Evolutionary conservation across 2,329 filamentous ascomycete genomes (phyloP), one percentile per base, ranked within the genome.

Genomic region (Westerdykella sp.): DNA sequence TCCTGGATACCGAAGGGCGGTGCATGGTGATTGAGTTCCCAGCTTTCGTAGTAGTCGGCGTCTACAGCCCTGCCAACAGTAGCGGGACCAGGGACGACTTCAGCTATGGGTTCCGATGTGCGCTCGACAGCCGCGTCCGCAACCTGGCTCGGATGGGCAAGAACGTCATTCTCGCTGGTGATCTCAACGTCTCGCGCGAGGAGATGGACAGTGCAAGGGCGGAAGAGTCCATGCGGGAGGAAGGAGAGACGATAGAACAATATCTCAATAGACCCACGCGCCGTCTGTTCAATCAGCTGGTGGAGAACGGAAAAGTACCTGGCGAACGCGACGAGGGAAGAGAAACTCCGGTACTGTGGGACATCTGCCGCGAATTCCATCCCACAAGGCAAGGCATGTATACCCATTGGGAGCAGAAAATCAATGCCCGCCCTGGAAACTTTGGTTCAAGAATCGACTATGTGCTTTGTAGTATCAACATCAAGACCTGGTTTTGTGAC

Each of bases 381-480:
- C 85, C 87, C 1, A 69, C 73, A n/a, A 78, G 93, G 32, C 73
- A 75, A 48, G 88, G 88, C 47, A 97, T 98, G 93, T 97, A 88
- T 65, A 97, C 93, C 0, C 95, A 91, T 65, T 97, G 91, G 91
- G 89, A 97, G 50, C 90, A 87, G 40, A 90, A 86, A 63, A 85
- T 89, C 60, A 97, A 97, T 66, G 87, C 87, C n/a, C 77, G 93
- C n/a, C 91, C 91, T 3, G 89, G 87, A 2, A 97, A 97, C 63
- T 94, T 85, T 65, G 93, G 93, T 5, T 85, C 87, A 42, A 80
- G 93, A 30, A 97, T 97, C 55, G 93, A 98, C 66, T 97, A 95
- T 66, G 78, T 98, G 14, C 75, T 97, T 3, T 95, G 88, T 62
- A 93, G 82, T 51, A 73, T 83, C 34, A 77, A 79, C 30, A 85